Percentiles rank a stretch among this genome's conserved stretches.
Evolutionary conservation across 768 basidiomycete species (phyloP).

Genomic region (Boletellus ananiceps): DNA sequence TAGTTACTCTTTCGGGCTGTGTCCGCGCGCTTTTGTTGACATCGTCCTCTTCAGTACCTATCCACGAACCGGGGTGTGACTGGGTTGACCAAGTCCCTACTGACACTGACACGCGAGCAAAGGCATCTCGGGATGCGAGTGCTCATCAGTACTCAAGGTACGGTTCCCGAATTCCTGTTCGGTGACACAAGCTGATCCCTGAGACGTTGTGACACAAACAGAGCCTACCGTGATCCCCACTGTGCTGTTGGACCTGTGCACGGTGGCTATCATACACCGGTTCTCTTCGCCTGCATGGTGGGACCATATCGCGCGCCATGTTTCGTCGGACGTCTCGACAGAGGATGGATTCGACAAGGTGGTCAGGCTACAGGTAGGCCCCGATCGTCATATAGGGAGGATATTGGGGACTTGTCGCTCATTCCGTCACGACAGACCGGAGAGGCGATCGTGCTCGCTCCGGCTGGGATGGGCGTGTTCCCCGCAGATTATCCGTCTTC

Average conservation of each 20-base stretch:
- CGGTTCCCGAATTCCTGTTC: background rate
- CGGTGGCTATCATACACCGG: constrained; percentile 55
- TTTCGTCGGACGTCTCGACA: constrained; percentile 52
- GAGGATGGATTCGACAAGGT: constrained; percentile 58
- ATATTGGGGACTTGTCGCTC: background rate
- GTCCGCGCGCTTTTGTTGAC: background rate
- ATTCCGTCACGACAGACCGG: constrained; percentile 45
- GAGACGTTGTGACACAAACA: constrained; percentile 19
- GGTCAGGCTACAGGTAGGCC: constrained; percentile 53
- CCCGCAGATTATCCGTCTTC: constrained; percentile 1
- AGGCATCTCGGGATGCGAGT: constrained; percentile 66
- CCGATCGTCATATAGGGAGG: background rate
- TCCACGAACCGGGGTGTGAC: constrained; percentile 39
- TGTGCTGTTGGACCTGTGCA: constrained; percentile 58
- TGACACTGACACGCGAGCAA: constrained; percentile 58
- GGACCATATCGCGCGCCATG: constrained; percentile 57
- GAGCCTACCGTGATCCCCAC: constrained; percentile 68
- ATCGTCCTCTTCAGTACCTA: constrained; percentile 43
- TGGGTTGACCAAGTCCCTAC: constrained; percentile 52
- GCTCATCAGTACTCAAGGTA: constrained; percentile 71
- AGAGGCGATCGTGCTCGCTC: constrained; percentile 59
- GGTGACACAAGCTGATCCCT: too few species aligned
- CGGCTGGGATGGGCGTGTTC: constrained; percentile 49
- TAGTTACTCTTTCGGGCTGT: background rate
- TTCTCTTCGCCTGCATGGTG: constrained; percentile 73